These are phyloP conservation scores for Nannochloropsis granulata DNA, from an alignment of 108 stramenopile species.

Conservation along the genomic window DNA sequence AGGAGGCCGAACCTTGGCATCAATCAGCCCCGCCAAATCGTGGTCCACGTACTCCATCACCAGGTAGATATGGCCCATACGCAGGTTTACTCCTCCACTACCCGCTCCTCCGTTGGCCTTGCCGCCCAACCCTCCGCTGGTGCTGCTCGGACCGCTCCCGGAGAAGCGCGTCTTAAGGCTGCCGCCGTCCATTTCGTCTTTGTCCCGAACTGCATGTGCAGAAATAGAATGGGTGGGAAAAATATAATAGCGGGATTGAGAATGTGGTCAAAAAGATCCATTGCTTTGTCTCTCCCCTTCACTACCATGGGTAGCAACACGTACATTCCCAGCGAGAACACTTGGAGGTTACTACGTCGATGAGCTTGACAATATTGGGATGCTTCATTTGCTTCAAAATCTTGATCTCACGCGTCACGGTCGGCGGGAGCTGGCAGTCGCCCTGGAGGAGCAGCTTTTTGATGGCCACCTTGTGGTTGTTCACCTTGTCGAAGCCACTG, in stretches of 20 bases:
- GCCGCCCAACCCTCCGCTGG: not conserved
- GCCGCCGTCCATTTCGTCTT: not conserved
- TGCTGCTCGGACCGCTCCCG: not conserved
- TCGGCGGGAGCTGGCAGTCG: not conserved
- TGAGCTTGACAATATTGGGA: not conserved
- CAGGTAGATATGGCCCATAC: constrained; percentile 33
- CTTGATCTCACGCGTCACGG: not conserved
- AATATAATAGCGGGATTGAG: not conserved
- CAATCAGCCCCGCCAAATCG: constrained; percentile 49
- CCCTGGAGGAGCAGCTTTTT: not conserved
- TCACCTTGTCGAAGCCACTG: not conserved
- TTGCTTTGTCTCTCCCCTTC: not conserved
- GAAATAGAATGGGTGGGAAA: no score
- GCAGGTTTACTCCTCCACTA: not conserved
- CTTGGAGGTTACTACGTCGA: not conserved
- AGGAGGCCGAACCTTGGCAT: constrained; percentile 15
- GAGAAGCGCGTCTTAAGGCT: not conserved
- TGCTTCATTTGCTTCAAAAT: not conserved
- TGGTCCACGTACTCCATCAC: constrained; percentile 53
- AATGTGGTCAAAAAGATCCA: not conserved
- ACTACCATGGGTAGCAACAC: not conserved
- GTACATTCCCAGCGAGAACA: not conserved
- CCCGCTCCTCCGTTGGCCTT: not conserved
- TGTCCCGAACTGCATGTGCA: not conserved
- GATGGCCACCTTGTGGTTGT: not conserved